Percentiles rank a stretch among this genome's conserved stretches.
phyloP scores from a whole-genome alignment of 306 rosid genomes.

The Heteromeles arbutifolia region DNA sequence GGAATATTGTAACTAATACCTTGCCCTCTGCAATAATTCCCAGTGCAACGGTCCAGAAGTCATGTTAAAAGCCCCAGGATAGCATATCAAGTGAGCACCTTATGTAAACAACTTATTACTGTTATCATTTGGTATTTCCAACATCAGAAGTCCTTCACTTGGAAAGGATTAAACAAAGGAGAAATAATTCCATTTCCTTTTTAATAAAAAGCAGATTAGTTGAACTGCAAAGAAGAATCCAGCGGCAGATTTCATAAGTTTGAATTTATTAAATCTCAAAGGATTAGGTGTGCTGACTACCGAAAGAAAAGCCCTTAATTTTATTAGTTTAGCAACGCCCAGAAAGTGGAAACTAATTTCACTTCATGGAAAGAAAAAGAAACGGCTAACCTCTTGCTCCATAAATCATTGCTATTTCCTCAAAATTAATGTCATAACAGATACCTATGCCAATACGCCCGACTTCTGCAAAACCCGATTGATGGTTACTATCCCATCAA shows the following conservation, averaged over 20 bases:
- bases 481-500: slow-evolving; percentile 13
- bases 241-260: neutral
- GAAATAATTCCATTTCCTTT: neutral
- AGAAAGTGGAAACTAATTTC: neutral
- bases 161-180: neutral
- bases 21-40: slow-evolving; percentile 90
- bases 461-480: slow-evolving; percentile 58
- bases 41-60: slow-evolving; percentile 98
- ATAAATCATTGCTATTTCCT: slow-evolving; percentile 93
- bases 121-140: slow-evolving; percentile 16
- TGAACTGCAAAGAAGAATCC: neutral
- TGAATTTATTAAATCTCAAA: neutral
- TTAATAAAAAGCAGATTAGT: neutral
- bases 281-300: neutral
- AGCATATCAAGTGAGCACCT: slow-evolving; percentile 98
- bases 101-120: slow-evolving; percentile 25
- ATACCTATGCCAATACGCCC: slow-evolving; percentile 95
- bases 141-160: neutral
- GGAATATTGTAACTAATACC: slow-evolving; percentile 35
- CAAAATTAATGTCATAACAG: slow-evolving; percentile 91
- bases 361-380: slow-evolving; percentile 7
- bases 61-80: slow-evolving; percentile 99
- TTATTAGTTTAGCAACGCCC: neutral
- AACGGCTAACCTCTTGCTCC: slow-evolving; percentile 84
- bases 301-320: too few species aligned